phyloP scores from a whole-genome alignment of 2,329 filamentous ascomycete genomes.

The Pyricularia sp. region DNA sequence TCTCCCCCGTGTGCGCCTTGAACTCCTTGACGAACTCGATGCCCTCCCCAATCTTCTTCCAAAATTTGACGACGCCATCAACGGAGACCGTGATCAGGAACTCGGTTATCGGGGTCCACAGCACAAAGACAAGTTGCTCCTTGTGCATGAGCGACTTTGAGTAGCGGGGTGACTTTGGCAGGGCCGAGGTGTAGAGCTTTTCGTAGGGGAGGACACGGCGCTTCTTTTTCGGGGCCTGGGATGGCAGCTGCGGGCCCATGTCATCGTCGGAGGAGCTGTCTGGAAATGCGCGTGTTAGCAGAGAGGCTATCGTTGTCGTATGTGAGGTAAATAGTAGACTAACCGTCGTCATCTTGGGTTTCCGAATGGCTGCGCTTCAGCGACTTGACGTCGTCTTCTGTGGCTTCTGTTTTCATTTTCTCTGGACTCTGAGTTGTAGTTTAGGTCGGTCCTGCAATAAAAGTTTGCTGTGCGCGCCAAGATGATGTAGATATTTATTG shows the following conservation, averaged over 20 bases:
- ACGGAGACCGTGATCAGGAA: conserved; percentile 91
- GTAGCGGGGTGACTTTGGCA: conserved; percentile 74
- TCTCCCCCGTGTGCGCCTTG: conserved; percentile 78
- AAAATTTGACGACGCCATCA: conserved; percentile 98
- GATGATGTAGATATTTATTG: neutral
- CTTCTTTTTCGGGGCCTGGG: conserved; percentile 85
- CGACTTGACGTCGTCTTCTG: conserved; percentile 23
- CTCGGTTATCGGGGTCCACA: conserved; percentile 82
- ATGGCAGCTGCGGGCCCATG: conserved; percentile 85
- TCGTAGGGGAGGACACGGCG: conserved; percentile 85
- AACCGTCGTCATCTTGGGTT: conserved; percentile 33
- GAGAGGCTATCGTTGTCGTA: neutral
- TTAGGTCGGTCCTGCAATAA: neutral
- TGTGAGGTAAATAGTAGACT: conserved; percentile 4
- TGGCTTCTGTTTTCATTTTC: conserved; percentile 18
- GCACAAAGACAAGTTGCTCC: conserved; percentile 82
- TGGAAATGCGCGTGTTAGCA: conserved; percentile 14
- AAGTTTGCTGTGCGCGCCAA: neutral
- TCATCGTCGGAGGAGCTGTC: conserved; percentile 79
- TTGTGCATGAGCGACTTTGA: conserved; percentile 98
- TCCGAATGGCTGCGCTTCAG: conserved; percentile 49
- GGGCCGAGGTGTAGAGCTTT: conserved; percentile 85
- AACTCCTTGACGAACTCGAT: conserved; percentile 99
- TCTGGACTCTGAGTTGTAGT: neutral
- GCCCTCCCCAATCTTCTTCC: conserved; percentile 87